Evolutionary conservation across 192 early-diverging fungal genomes (phyloP).

Genomic region (Rhizophlyctis rosea): DNA sequence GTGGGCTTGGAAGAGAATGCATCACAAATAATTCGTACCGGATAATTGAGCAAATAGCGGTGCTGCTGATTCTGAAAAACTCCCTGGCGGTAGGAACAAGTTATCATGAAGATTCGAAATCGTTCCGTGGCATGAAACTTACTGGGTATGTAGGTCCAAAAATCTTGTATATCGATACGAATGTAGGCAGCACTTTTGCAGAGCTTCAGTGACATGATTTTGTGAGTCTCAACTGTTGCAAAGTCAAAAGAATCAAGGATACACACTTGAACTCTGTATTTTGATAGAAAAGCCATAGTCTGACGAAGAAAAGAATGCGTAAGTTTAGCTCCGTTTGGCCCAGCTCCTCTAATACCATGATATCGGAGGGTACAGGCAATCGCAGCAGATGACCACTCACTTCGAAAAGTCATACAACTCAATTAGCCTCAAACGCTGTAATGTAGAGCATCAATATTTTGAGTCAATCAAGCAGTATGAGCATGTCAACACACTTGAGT

Average conservation of each 20-base stretch:
- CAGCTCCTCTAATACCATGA: too few species aligned
- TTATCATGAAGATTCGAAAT: background rate
- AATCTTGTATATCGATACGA: slow-evolving; percentile 60
- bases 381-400: too few species aligned
- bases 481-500: slow-evolving; percentile 24
- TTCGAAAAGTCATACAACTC: slow-evolving; percentile 61
- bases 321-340: too few species aligned
- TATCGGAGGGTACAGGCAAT: too few species aligned
- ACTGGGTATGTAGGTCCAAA: slow-evolving; percentile 57
- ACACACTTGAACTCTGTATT: slow-evolving; percentile 55
- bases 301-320: too few species aligned
- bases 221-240: background rate
- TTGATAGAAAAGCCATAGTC: slow-evolving; percentile 53
- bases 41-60: slow-evolving; percentile 66
- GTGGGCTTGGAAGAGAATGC: background rate
- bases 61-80: slow-evolving; percentile 49
- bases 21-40: slow-evolving; percentile 41
- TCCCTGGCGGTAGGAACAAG: slow-evolving; percentile 54
- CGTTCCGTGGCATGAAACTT: background rate
- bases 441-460: background rate
- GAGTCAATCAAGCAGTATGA: background rate
- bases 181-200: slow-evolving; percentile 61
- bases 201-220: too few species aligned
- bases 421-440: slow-evolving; percentile 56
- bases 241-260: background rate